Percentiles rank a stretch among this genome's conserved stretches.
Conservation (phyloP, 441 rosid genomes). For the Lepidium campestre region DNA sequence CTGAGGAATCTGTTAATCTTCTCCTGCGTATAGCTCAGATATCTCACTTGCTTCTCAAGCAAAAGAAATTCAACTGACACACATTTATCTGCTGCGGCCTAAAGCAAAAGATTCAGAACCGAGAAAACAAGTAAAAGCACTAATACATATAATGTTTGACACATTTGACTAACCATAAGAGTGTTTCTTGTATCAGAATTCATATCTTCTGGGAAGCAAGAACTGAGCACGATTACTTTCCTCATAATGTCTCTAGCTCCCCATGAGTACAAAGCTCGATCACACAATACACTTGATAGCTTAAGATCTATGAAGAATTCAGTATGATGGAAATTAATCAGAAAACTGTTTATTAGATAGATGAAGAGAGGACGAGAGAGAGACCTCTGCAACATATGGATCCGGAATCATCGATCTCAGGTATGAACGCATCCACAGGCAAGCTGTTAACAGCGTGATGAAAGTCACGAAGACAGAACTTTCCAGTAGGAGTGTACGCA, state of each 20-base stretch:
- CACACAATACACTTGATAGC: constrained; percentile 56
- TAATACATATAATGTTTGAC: not conserved
- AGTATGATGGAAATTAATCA: constrained; percentile 5
- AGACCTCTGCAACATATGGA: constrained; percentile 38
- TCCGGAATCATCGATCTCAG: constrained; percentile 53
- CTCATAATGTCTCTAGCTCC: constrained; percentile 63
- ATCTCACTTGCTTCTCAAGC: constrained; percentile 49
- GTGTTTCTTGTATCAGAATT: constrained; percentile 37
- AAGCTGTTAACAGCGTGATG: constrained; percentile 72
- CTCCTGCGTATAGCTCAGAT: constrained; percentile 47
- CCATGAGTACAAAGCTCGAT: constrained; percentile 68
- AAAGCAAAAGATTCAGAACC: constrained; percentile 8
- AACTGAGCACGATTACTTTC: constrained; percentile 67
- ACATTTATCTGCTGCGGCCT: constrained; percentile 85
- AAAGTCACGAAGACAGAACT: constrained; percentile 64
- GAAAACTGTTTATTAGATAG: not conserved
- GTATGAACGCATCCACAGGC: constrained; percentile 56
- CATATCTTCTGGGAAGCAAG: constrained; percentile 44
- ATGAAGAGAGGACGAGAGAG: not conserved
- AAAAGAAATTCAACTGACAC: constrained; percentile 69
- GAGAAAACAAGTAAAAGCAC: not conserved
- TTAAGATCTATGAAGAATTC: constrained; percentile 37
- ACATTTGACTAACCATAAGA: constrained; percentile 49
- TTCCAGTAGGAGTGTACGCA: constrained; percentile 59
- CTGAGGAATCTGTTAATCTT: constrained; percentile 40